Evolutionary conservation across 441 rosid genomes (phyloP), one percentile per base, ranked within the genome.

Genomic region (Pelargonium myrrhifolium): DNA sequence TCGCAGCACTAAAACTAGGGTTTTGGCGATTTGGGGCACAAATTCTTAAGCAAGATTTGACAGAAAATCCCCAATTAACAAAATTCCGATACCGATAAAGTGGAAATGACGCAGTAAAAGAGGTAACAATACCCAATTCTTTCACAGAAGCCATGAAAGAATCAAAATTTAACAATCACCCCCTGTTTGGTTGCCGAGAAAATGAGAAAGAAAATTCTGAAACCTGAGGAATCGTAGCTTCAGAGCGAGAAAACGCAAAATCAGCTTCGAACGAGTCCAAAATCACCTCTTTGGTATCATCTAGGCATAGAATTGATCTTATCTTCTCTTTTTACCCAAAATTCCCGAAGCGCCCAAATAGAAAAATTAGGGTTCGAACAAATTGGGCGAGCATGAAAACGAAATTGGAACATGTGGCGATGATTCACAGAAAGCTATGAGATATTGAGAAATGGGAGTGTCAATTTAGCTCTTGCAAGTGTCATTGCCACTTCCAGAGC

Each of bases 91-190:
- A n/a, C 65, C 80, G 51, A 12, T 67, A 74, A 58, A 66, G 68
- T 7, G 83, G 65, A 28, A 75, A 55, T 42, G 77, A 71, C 53
- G 69, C 68, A 11, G 21, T 51, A 72, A 70, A 55, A 21, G 28
- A 56, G 61, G 61, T 56, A 56, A 7, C 40, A 37, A 56, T 21
- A 68, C 78, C 76, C 28, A 83, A 37, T 72, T 80, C 81, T 35
- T 82, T 76, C 71, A 79, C 70, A 58, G 82, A 77, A 39, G 84
- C 88, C 88, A 87, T 88, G 15, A 61, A 56, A 59, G 17, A 60
- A 6, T 22, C 49, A 62, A 37, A 10, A 40, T 35, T 31, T 65
- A 20, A 24, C 21, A 21, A 39, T 66, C 37, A 51, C 35, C 18
- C 26, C 62, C 60, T 45, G 65, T 55, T 17, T 61, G 70, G 68